Evolutionary conservation across 2,329 filamentous ascomycete species (phyloP).

Genomic region (Ophiocordyceps camponoti-saundersi): DNA sequence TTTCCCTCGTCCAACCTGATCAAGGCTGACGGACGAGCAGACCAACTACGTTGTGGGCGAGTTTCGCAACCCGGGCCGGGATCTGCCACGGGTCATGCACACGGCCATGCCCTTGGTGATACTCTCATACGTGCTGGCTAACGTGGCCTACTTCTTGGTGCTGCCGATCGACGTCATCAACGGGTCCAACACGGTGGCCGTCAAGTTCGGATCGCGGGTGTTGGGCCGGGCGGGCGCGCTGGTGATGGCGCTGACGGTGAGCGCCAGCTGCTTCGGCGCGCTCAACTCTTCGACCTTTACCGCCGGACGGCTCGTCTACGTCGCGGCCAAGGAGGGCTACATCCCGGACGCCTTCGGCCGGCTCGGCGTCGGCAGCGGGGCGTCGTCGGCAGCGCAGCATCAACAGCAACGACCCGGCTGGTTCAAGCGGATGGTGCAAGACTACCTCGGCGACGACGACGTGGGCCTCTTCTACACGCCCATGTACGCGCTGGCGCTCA

Average conservation of each 20-base stretch:
- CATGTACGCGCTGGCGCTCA: slow-evolving; percentile 79
- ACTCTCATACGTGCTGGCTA: slow-evolving; percentile 74
- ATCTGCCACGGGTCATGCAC: slow-evolving; percentile 88
- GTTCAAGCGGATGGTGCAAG: slow-evolving; percentile 39
- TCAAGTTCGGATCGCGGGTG: slow-evolving; percentile 79
- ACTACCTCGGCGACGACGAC: slow-evolving; percentile 58
- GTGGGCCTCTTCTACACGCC: slow-evolving; percentile 81
- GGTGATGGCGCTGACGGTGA: slow-evolving; percentile 74
- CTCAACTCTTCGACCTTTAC: slow-evolving; percentile 93
- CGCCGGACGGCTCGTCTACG: slow-evolving; percentile 79
- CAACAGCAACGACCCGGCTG: slow-evolving; percentile 33
- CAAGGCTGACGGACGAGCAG: slow-evolving; percentile 24
- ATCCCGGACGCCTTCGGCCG: slow-evolving; percentile 70
- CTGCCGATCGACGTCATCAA: slow-evolving; percentile 68
- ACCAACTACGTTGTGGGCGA: slow-evolving; percentile 97
- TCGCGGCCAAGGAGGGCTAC: slow-evolving; percentile 88
- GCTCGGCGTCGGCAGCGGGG: slow-evolving; percentile 49
- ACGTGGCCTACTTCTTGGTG: slow-evolving; percentile 87
- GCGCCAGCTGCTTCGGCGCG: slow-evolving; percentile 82
- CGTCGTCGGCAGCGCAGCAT: slow-evolving; percentile 20
- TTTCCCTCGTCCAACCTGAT: too few species aligned
- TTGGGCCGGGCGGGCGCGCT: slow-evolving; percentile 74
- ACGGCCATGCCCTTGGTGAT: slow-evolving; percentile 94
- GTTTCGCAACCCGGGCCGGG: slow-evolving; percentile 78
- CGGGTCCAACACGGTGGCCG: slow-evolving; percentile 84